Conservation (phyloP, 352 stramenopile species). For the Phytophthora sojae region DNA sequence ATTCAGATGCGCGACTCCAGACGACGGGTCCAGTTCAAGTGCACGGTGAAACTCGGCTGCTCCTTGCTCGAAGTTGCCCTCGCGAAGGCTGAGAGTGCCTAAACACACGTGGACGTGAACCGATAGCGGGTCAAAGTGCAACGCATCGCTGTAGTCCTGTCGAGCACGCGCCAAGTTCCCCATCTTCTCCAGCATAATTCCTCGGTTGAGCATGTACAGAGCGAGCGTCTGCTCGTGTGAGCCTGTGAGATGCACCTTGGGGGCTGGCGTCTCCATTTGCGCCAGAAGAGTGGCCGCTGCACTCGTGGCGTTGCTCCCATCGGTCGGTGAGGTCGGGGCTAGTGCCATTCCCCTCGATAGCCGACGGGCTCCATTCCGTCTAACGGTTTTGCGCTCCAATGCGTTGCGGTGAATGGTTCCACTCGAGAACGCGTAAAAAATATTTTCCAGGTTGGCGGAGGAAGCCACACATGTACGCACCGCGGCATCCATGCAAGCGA, state of each 20-base stretch:
- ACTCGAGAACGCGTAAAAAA: conserved; percentile 70
- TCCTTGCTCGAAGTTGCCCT: conserved; percentile 49
- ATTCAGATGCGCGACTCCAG: conserved; percentile 71
- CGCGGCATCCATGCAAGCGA: conserved; percentile 64
- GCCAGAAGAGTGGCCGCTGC: conserved; percentile 20
- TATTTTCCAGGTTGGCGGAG: conserved; percentile 64
- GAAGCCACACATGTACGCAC: conserved; percentile 67
- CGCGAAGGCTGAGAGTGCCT: conserved; percentile 63
- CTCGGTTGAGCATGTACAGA: conserved; percentile 78
- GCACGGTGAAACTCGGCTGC: conserved; percentile 46
- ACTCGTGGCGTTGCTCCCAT: conserved; percentile 11
- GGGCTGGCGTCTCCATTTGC: conserved; percentile 19
- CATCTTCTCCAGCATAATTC: conserved; percentile 69
- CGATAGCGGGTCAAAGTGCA: conserved; percentile 75
- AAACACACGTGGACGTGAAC: conserved; percentile 62
- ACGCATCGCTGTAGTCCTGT: conserved; percentile 66
- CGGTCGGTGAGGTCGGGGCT: conserved; percentile 1
- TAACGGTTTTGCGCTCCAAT: conserved; percentile 61
- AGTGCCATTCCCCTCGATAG: conserved; percentile 3
- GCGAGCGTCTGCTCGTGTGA: conserved; percentile 72
- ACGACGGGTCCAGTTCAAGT: conserved; percentile 55
- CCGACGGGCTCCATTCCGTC: conserved; percentile 27
- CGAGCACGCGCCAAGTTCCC: conserved; percentile 53
- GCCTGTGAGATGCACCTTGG: conserved; percentile 43
- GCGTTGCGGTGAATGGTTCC: conserved; percentile 61